phyloP scores from a whole-genome alignment of 2,329 filamentous ascomycete species.

The Phaeosphaeria sp. region DNA sequence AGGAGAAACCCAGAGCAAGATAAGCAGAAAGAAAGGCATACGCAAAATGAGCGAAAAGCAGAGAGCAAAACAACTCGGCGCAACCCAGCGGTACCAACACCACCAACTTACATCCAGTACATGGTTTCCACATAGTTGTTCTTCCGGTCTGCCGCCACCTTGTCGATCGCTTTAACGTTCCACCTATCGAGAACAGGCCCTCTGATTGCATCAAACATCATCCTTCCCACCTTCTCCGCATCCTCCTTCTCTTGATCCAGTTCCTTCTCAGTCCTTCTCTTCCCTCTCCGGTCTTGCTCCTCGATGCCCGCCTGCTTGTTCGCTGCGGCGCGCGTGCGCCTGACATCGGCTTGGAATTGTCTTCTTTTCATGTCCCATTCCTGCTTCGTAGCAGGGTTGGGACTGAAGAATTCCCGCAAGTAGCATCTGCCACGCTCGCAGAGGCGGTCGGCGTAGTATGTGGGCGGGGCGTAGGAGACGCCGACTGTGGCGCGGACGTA shows the following conservation, averaged over 20 bases:
- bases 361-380: background rate
- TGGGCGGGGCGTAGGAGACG: constrained; percentile 15
- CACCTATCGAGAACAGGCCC: background rate
- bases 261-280: background rate
- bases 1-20: background rate
- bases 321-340: no score
- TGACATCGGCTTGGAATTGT: background rate
- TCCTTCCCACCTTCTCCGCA: background rate
- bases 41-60: background rate
- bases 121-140: background rate
- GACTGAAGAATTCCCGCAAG: constrained; percentile 10
- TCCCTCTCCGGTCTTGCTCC: background rate
- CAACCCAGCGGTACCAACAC: background rate
- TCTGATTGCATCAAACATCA: background rate
- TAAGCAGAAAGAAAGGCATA: background rate
- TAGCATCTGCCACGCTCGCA: constrained; percentile 41
- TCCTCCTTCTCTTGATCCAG: background rate
- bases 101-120: constrained; percentile 9
- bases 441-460: constrained; percentile 45
- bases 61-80: no score
- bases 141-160: background rate
- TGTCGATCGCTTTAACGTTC: background rate
- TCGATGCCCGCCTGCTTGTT: background rate
- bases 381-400: background rate
- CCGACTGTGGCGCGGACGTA: constrained; percentile 7